phyloP scores from a whole-genome alignment of 441 rosid genomes.

The Gossypium gossypioides region DNA sequence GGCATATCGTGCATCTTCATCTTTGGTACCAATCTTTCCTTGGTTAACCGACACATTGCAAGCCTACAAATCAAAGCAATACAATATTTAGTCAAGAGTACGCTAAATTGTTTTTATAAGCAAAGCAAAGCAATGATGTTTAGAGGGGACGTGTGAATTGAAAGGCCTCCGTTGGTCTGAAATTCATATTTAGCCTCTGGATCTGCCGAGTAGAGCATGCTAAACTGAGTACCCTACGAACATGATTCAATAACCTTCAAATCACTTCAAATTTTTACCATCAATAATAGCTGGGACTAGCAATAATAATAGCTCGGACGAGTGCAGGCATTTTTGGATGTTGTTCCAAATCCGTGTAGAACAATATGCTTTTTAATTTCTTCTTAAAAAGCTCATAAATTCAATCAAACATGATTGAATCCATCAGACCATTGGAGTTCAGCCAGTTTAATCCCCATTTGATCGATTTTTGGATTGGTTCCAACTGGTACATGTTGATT shows the following conservation, averaged over 20 bases:
- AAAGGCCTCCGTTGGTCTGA: conserved; percentile 24
- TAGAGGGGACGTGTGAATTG: conserved; percentile 35
- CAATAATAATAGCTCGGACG: background rate
- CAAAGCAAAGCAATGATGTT: too few species aligned
- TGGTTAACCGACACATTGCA: conserved; percentile 9
- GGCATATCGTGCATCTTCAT: conserved; percentile 40
- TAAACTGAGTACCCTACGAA: conserved; percentile 51
- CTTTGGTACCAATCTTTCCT: conserved; percentile 33
- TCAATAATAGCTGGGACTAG: background rate
- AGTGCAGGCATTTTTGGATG: background rate
- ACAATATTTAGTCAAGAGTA: too few species aligned
- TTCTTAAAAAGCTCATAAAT: background rate
- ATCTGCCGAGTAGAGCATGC: conserved; percentile 35
- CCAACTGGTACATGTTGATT: too few species aligned
- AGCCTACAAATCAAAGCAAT: too few species aligned
- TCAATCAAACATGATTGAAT: background rate
- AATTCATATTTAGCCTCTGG: conserved; percentile 15
- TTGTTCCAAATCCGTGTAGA: background rate
- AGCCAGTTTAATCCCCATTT: too few species aligned
- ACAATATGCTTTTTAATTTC: background rate
- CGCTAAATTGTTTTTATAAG: too few species aligned
- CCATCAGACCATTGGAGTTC: too few species aligned
- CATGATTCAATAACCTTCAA: conserved; percentile 35
- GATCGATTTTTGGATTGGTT: too few species aligned
- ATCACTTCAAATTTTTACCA: conserved; percentile 22